Conservation (phyloP, 2,329 filamentous ascomycete species). For the Chaetomium olivaceum region DNA sequence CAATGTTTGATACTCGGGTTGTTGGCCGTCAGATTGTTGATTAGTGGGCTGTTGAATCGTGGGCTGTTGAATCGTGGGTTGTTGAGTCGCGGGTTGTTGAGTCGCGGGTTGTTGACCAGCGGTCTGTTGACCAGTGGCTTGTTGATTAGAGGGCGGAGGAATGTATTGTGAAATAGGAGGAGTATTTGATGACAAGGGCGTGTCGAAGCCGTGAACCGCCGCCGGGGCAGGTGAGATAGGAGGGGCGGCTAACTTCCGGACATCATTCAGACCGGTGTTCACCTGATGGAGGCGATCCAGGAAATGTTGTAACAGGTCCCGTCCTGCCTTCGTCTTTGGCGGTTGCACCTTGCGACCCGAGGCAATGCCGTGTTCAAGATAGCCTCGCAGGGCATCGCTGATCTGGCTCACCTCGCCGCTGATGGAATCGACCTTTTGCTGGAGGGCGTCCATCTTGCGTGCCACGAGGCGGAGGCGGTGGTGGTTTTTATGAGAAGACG, state of each 20-base stretch:
- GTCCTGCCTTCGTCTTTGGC: conserved; percentile 29
- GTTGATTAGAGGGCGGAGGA: neutral
- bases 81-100: neutral
- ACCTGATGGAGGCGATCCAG: conserved; percentile 30
- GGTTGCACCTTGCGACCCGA: conserved; percentile 31
- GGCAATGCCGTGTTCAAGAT: conserved; percentile 27
- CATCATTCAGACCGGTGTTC: conserved; percentile 18
- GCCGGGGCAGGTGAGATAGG: conserved; percentile 16
- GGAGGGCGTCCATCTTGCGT: conserved; percentile 32
- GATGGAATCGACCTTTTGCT: conserved; percentile 30
- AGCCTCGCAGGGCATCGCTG: conserved; percentile 26
- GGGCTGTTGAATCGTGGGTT: neutral
- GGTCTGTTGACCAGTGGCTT: neutral
- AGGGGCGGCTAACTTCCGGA: conserved; percentile 21
- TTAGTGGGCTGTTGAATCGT: neutral
- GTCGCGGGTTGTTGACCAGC: neutral
- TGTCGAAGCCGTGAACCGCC: conserved; percentile 18
- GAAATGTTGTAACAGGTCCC: conserved; percentile 29
- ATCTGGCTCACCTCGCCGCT: conserved; percentile 30
- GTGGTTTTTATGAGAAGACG: conserved; percentile 3
- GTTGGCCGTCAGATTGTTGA: neutral
- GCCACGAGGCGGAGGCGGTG: conserved; percentile 26
- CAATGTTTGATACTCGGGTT: neutral
- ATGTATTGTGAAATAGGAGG: conserved; percentile 15
- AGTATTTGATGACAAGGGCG: conserved; percentile 22